Evolutionary conservation across 1,284 basidiomycete genomes (phyloP).

Genomic region (Testicularia cyperi): DNA sequence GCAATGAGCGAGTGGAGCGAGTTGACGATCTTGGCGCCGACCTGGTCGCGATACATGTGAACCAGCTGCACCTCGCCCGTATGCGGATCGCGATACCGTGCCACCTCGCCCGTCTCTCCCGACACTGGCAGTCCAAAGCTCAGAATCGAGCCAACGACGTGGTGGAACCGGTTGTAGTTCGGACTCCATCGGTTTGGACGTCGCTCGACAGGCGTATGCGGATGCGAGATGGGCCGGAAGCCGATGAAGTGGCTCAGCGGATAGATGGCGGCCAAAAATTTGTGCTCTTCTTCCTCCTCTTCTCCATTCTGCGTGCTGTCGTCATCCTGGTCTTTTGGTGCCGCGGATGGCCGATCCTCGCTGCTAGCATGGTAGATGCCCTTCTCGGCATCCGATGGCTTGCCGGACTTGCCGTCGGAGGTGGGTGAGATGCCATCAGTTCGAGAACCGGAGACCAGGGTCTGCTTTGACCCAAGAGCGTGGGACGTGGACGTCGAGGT

Average conservation of each 20-base stretch:
- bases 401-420: too few species aligned
- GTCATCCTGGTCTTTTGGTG: too few species aligned
- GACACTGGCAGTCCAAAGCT: slow-evolving; percentile 18
- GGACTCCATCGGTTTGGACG: slow-evolving; percentile 4
- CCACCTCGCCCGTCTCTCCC: slow-evolving; percentile 12
- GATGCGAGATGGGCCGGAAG: slow-evolving; percentile 28
- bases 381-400: too few species aligned
- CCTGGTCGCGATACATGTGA: slow-evolving; percentile 18
- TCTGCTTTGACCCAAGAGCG: too few species aligned
- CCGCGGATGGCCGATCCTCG: too few species aligned
- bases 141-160: slow-evolving; percentile 16
- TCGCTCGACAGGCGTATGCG: slow-evolving; percentile 14
- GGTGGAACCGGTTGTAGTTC: slow-evolving; percentile 28
- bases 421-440: too few species aligned
- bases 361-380: too few species aligned
- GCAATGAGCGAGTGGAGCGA: slow-evolving; percentile 30
- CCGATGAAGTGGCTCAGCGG: slow-evolving; percentile 32
- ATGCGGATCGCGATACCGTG: slow-evolving; percentile 14
- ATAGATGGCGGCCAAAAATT: slow-evolving; percentile 13
- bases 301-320: too few species aligned
- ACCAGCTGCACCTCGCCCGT: slow-evolving; percentile 21
- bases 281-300: slow-evolving; percentile 9
- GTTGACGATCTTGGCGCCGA: slow-evolving; percentile 16
- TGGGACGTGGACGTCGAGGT: too few species aligned
- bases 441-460: too few species aligned